Evolutionary conservation across 495 filamentous ascomycete species (phyloP), one percentile per base, ranked within the genome.

Genomic region (Trichoderma parareesei): DNA sequence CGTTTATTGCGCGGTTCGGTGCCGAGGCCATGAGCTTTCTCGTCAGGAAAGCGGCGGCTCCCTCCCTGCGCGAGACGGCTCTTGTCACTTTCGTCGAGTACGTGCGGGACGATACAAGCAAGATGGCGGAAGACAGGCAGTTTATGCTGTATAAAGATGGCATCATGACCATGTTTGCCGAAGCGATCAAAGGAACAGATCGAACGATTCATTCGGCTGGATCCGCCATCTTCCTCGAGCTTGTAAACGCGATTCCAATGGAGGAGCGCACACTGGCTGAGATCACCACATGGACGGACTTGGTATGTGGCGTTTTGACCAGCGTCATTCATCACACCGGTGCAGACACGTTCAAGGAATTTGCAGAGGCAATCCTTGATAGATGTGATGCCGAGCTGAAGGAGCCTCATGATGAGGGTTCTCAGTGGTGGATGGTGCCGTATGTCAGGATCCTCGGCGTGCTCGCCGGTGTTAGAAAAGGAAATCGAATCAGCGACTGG

Each of bases 21-120:
- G 94, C 93, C 35, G 94, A 99, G 76, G 90, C 93, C 10, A 84
- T 98, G 80, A 95, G 92, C 65, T 98, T 97, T 71, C 78, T 99
- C 20, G 80, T 98, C 40, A 87, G 92, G 68, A 98, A 96, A 76
- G 90, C 93, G 41, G 90, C 86, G 2, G 81, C 88, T 38, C 81
- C 84, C 0, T 88, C 90, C 64, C 83, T 88, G 64, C 88, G 90
- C 69, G 88, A 91, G 68, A 83, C 83, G 33, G 85, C 92, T 2
- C 78, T 98, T 46, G 76, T 85, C 18, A 74, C 81, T 35, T 87
- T 96, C 38, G 74, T 95, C 0, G 75, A 79, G 2, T 88, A 90
- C 72, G 85, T 87, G 0, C 82, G 89, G 53, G 75, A 83, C 33
- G 90, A 95, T 71, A 76, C 95, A 38, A 73, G 80, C 38, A 79